phyloP scores from a whole-genome alignment of 441 rosid species.

The Theobroma grandiflorum region DNA sequence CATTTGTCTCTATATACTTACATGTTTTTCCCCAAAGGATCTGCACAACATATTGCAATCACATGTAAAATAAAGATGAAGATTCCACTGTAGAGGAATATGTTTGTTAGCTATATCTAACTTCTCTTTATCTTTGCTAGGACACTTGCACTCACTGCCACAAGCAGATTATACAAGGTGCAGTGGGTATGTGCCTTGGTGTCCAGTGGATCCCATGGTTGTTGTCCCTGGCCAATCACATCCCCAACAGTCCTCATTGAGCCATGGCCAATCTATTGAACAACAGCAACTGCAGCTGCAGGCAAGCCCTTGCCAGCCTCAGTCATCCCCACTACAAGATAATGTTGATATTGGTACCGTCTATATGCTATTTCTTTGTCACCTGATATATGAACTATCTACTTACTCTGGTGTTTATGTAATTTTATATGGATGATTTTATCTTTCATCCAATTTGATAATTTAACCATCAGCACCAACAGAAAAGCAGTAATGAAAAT shows the following conservation, averaged over 20 bases:
- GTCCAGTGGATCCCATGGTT: constrained; percentile 32
- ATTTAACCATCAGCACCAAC: not conserved
- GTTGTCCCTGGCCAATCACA: constrained; percentile 24
- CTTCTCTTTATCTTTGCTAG: not conserved
- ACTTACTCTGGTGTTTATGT: constrained; percentile 14
- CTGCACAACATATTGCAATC: not conserved
- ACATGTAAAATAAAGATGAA: not conserved
- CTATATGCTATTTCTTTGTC: constrained; percentile 23
- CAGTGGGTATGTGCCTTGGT: constrained; percentile 27
- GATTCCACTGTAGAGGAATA: not conserved
- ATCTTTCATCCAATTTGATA: constrained; percentile 10
- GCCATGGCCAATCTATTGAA: constrained; percentile 28
- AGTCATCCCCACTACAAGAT: constrained; percentile 29
- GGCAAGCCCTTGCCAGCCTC: constrained; percentile 30
- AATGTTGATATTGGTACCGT: constrained; percentile 31
- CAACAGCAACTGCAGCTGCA: constrained; percentile 25
- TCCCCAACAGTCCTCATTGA: constrained; percentile 25
- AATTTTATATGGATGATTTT: not conserved
- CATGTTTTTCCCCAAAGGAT: not conserved
- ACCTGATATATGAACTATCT: constrained; percentile 9
- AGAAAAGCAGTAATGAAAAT: not conserved
- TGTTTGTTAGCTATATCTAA: not conserved
- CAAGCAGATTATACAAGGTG: constrained; percentile 27
- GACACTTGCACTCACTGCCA: constrained; percentile 20
- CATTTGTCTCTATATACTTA: not conserved